These are phyloP conservation scores for Oryza nivara DNA, from an alignment of 176 grass and related monocot genomes.

Conservation along the genomic window DNA sequence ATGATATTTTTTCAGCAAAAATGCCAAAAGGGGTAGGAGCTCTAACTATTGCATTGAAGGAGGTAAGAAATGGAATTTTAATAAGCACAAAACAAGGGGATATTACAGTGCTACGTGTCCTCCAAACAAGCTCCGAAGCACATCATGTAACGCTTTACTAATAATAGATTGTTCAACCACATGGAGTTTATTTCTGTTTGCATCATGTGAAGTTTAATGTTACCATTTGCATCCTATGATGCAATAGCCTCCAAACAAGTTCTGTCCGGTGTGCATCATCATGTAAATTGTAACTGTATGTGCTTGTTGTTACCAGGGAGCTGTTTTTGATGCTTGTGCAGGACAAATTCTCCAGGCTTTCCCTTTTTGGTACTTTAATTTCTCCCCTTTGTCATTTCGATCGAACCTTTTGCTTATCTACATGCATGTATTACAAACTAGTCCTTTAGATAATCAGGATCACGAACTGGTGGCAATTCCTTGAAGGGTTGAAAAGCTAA, in stretches of 20 bases:
- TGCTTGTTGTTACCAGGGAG: neutral
- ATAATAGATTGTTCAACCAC: neutral
- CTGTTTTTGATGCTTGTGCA: neutral
- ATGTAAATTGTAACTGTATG: neutral
- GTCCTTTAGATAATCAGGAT: neutral
- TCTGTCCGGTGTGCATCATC: neutral
- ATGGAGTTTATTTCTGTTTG: slow-evolving; percentile 2
- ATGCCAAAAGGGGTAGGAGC: neutral
- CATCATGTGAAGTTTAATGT: neutral
- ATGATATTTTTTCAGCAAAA: neutral
- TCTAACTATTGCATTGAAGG: neutral
- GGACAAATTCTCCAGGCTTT: neutral
- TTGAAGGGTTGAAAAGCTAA: neutral
- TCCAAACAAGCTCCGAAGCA: neutral
- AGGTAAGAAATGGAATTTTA: neutral
- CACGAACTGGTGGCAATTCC: neutral
- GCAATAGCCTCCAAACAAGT: neutral
- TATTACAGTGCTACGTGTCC: no score
- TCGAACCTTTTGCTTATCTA: neutral
- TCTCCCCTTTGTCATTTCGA: slow-evolving; percentile 1
- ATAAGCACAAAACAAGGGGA: neutral
- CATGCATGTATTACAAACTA: neutral
- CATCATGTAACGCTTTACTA: neutral
- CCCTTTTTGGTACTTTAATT: neutral
- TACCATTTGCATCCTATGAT: neutral